Evolutionary conservation across 208 protist species (phyloP), one percentile per base, ranked within the genome.

Genomic region (Trichomonas tenax): DNA sequence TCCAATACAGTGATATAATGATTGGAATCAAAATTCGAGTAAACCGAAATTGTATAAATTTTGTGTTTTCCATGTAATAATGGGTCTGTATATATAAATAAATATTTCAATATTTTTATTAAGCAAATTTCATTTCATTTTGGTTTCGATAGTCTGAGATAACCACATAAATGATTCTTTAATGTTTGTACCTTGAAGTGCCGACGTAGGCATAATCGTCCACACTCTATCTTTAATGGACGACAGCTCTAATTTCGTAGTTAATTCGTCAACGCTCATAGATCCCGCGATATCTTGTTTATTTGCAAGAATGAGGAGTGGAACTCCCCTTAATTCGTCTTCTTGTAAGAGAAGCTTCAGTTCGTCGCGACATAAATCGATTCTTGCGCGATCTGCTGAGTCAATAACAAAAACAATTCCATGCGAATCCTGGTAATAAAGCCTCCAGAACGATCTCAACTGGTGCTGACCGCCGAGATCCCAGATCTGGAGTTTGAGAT

Each of bases 371-470:
- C 86, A 93, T 34, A 93, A 49, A 96, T 96, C 97, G 9, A 99
- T 96, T 95, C 98, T 98, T 41, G 98, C 98, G 44, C 97, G 97
- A 97, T 99, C 98, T 97, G 98, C 99, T 96, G 98, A 98, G 97
- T 99, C 99, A 86, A 99, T 98, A 41, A 99, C 98, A 97, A 99
- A 99, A 96, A 99, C 99, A 82, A 99, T 97, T 36, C 97, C 98
- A 96, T 99, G 98, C 0, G 98, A 98, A 97, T 98, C 98, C 15
- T 97, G 96, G 97, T 98, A 99, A 97, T 99, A 99, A 96, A 98
- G 98, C 36, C 98, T 97, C 99, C 99, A 99, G 38, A 99, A 97
- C 17, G 98, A 98, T 96, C 98, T 98, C 51, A 99, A 98, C 96
- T 98, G 98, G 96, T 99, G 98, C 97, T 99, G 98, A 82, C 99